phyloP scores from a whole-genome alignment of 495 filamentous ascomycete genomes.

The Pseudomonodictys pantanalensis region DNA sequence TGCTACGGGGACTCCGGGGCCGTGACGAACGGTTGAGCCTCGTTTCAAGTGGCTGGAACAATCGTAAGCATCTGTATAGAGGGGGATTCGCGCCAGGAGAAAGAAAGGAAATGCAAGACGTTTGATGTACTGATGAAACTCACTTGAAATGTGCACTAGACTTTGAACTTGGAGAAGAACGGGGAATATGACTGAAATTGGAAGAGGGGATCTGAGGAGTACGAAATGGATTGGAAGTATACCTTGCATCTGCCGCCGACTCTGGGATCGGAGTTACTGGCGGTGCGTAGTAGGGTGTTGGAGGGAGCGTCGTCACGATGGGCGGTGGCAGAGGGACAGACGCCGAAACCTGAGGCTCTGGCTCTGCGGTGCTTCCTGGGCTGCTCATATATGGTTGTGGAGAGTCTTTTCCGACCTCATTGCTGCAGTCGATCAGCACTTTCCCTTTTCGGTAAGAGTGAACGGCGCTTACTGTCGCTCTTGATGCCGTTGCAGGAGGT shows the following conservation, averaged over 20 bases:
- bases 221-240: slow-evolving; percentile 33
- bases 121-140: slow-evolving; percentile 29
- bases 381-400: slow-evolving; percentile 15
- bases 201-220: slow-evolving; percentile 34
- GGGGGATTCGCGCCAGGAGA: background rate
- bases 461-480: slow-evolving; percentile 65
- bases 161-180: slow-evolving; percentile 28
- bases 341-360: slow-evolving; percentile 7
- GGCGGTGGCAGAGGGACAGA: slow-evolving; percentile 13
- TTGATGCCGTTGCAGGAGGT: slow-evolving; percentile 74
- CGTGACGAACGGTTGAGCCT: background rate
- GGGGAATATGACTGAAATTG: slow-evolving; percentile 25
- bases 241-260: slow-evolving; percentile 31
- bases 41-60: slow-evolving; percentile 14
- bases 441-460: background rate
- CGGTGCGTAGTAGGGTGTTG: background rate
- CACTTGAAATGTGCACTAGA: slow-evolving; percentile 17
- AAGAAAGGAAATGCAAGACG: slow-evolving; percentile 19
- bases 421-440: slow-evolving; percentile 25
- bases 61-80: slow-evolving; percentile 4
- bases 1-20: background rate
- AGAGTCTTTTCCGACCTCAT: slow-evolving; percentile 26
- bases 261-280: slow-evolving; percentile 20
- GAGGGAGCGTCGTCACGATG: slow-evolving; percentile 9
- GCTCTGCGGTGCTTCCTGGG: slow-evolving; percentile 12